These are phyloP conservation scores for Ophiocordyceps australis DNA, from an alignment of 2,329 filamentous ascomycete genomes.

Conservation along the genomic window DNA sequence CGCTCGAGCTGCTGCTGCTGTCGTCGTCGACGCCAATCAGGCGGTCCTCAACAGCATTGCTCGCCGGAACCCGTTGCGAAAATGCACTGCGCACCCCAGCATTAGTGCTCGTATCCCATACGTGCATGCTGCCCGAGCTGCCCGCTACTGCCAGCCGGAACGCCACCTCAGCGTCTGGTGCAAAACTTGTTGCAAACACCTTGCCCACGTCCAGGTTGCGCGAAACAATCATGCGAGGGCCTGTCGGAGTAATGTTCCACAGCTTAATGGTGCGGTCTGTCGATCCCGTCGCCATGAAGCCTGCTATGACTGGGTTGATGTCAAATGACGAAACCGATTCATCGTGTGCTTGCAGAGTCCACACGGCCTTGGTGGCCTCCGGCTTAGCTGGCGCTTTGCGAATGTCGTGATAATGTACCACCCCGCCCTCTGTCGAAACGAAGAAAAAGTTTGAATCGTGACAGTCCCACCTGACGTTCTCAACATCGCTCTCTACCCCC, in stretches of 20 bases:
- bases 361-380: conserved; percentile 64
- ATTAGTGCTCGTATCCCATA: conserved; percentile 96
- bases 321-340: conserved; percentile 84
- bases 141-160: conserved; percentile 88
- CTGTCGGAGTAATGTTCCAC: conserved; percentile 72
- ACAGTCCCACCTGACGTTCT: conserved; percentile 82
- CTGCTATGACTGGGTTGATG: conserved; percentile 75
- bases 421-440: conserved; percentile 80
- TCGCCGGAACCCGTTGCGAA: conserved; percentile 43
- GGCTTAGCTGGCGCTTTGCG: conserved; percentile 59
- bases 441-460: conserved; percentile 91
- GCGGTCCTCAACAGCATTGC: conserved; percentile 52
- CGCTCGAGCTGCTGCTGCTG: conserved; percentile 50
- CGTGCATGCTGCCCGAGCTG: conserved; percentile 79
- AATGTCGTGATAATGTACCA: conserved; percentile 83
- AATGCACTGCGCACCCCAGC: conserved; percentile 71
- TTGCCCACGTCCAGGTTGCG: conserved; percentile 88
- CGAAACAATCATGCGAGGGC: conserved; percentile 78
- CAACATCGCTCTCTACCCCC: conserved; percentile 91
- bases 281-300: conserved; percentile 84
- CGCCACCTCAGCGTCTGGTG: conserved; percentile 74
- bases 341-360: conserved; percentile 92
- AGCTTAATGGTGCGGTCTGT: conserved; percentile 92
- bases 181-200: conserved; percentile 82
- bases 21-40: conserved; percentile 55